Evolutionary conservation across 202 grass and related monocot genomes (phyloP).

Genomic region (Setaria italica): DNA sequence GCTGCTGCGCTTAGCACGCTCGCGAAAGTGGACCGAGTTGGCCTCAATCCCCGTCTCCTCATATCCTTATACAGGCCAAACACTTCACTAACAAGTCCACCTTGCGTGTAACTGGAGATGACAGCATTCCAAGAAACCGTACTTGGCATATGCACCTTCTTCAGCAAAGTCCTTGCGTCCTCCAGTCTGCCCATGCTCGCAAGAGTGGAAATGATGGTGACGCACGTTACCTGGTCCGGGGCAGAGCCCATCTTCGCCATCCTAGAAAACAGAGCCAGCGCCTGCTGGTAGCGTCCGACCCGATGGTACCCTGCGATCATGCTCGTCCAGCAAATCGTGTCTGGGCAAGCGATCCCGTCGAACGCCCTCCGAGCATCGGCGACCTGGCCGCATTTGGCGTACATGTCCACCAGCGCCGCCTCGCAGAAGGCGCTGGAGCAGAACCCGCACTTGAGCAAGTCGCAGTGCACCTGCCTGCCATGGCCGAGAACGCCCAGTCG

Average conservation of each 20-base stretch:
- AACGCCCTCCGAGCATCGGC: conserved; percentile 56
- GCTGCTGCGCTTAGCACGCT: conserved; percentile 68
- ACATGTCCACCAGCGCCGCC: conserved; percentile 62
- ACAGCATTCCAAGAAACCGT: conserved; percentile 73
- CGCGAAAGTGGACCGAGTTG: conserved; percentile 64
- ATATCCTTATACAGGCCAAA: conserved; percentile 64
- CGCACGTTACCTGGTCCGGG: conserved; percentile 47
- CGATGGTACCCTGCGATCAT: conserved; percentile 63
- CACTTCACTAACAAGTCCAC: conserved; percentile 44
- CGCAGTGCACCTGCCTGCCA: conserved; percentile 60
- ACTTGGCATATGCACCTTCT: conserved; percentile 40
- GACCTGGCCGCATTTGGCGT: conserved; percentile 54
- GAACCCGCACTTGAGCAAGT: conserved; percentile 56
- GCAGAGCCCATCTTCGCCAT: conserved; percentile 52
- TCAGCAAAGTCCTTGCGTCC: conserved; percentile 45
- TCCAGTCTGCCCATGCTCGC: conserved; percentile 54
- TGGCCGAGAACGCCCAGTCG: conserved; percentile 40
- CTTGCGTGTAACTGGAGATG: conserved; percentile 55
- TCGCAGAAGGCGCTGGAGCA: conserved; percentile 53
- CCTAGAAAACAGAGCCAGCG: conserved; percentile 50
- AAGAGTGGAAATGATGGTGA: conserved; percentile 56
- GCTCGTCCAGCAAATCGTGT: conserved; percentile 64
- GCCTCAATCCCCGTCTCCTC: conserved; percentile 47
- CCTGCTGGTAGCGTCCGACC: conserved; percentile 40
- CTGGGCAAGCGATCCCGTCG: conserved; percentile 42